Evolutionary conservation across 306 rosid species (phyloP).

Genomic region (Canavalia gladiata): DNA sequence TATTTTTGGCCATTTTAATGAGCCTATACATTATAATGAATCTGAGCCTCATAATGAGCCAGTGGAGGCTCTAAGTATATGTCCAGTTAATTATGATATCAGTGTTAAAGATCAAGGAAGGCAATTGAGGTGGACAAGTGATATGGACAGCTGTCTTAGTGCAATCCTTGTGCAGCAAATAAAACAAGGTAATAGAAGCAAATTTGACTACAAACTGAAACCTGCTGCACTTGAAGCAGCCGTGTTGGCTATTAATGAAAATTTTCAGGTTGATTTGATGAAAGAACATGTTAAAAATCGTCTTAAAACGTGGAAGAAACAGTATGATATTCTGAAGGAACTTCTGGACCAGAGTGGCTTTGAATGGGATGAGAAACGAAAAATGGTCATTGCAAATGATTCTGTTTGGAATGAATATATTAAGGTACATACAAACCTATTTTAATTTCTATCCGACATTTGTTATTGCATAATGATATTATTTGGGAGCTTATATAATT

Average conservation of each 20-base stretch:
- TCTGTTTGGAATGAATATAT: constrained; percentile 61
- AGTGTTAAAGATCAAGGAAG: constrained; percentile 52
- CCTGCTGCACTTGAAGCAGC: constrained; percentile 64
- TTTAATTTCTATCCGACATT: constrained; percentile 11
- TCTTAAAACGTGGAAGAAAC: constrained; percentile 65
- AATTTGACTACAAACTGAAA: constrained; percentile 55
- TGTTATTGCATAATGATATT: constrained; percentile 38
- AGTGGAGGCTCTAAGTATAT: constrained; percentile 48
- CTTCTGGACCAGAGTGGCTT: constrained; percentile 55
- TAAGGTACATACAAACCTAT: constrained; percentile 52
- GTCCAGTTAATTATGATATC: constrained; percentile 49
- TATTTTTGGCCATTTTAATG: constrained; percentile 55
- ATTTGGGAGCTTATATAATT: constrained; percentile 13
- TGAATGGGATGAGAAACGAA: constrained; percentile 64
- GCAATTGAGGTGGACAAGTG: constrained; percentile 64
- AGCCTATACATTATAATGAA: constrained; percentile 44
- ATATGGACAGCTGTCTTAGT: constrained; percentile 63
- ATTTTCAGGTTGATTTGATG: constrained; percentile 56
- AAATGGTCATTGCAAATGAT: constrained; percentile 62
- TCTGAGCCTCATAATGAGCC: constrained; percentile 47
- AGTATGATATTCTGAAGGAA: constrained; percentile 54
- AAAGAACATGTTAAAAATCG: constrained; percentile 64
- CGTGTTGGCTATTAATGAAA: constrained; percentile 53
- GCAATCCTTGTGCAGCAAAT: constrained; percentile 61
- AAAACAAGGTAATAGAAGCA: constrained; percentile 58